Conservation (phyloP, 1,284 basidiomycete genomes). For the Phlebopus sp. region DNA sequence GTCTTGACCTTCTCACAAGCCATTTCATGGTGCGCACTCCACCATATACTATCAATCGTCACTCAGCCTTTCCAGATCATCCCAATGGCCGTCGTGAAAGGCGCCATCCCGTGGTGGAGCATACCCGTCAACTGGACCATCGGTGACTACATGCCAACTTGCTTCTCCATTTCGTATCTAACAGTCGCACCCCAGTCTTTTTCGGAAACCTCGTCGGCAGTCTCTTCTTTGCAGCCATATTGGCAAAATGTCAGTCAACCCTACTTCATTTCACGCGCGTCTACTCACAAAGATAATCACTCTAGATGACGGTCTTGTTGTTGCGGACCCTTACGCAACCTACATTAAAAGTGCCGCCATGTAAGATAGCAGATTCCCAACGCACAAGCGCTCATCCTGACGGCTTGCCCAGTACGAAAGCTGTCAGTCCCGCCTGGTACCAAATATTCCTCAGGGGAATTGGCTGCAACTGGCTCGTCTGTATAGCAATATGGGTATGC, state of each 20-base stretch:
- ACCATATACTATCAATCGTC: background rate
- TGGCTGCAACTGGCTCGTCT: slow-evolving; percentile 78
- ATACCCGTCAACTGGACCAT: slow-evolving; percentile 65
- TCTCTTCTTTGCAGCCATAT: slow-evolving; percentile 66
- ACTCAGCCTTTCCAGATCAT: slow-evolving; percentile 43
- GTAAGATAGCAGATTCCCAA: slow-evolving; percentile 35
- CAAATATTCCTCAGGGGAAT: slow-evolving; percentile 77
- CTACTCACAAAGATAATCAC: slow-evolving; percentile 5
- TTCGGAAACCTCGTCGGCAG: slow-evolving; percentile 73
- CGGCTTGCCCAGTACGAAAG: slow-evolving; percentile 49
- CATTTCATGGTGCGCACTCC: slow-evolving; percentile 62
- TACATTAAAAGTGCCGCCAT: slow-evolving; percentile 53
- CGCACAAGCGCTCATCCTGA: background rate
- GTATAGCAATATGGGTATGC: slow-evolving; percentile 73
- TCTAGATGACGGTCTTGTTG: slow-evolving; percentile 57
- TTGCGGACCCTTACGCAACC: slow-evolving; percentile 52
- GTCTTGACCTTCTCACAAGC: slow-evolving; percentile 67
- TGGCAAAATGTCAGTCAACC: slow-evolving; percentile 56
- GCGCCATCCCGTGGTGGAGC: slow-evolving; percentile 66
- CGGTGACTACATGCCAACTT: slow-evolving; percentile 39
- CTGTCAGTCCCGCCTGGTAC: slow-evolving; percentile 63
- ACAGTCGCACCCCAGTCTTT: slow-evolving; percentile 42
- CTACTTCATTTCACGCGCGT: background rate
- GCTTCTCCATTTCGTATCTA: background rate
- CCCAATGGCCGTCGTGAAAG: slow-evolving; percentile 63